phyloP scores from a whole-genome alignment of 805 yeast genomes.

The Candida piceae region DNA sequence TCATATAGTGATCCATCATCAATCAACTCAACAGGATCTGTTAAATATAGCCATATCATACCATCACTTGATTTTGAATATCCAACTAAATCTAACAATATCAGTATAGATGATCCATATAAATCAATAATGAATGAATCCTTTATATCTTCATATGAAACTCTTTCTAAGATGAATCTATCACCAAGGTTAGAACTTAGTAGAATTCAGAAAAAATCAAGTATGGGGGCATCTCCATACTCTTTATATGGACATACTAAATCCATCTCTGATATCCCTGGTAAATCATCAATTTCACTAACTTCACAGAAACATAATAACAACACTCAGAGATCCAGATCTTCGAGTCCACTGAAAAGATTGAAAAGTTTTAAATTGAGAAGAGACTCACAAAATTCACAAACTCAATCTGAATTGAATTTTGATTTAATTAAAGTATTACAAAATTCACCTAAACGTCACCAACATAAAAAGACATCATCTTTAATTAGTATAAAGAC shows the following conservation, averaged over 20 bases:
- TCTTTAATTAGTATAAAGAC: slow-evolving; percentile 16
- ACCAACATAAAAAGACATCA: slow-evolving; percentile 13
- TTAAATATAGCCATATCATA: not conserved
- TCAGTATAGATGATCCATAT: not conserved
- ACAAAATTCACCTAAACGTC: slow-evolving; percentile 24
- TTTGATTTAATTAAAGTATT: slow-evolving; percentile 23
- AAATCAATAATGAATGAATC: slow-evolving; percentile 10
- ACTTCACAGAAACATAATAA: slow-evolving; percentile 1
- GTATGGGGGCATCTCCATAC: not conserved
- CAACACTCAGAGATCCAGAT: slow-evolving; percentile 9
- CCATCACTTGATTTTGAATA: not conserved
- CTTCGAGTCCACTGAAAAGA: slow-evolving; percentile 26
- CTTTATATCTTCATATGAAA: slow-evolving; percentile 11
- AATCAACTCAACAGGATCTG: slow-evolving; percentile 2
- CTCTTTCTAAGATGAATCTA: slow-evolving; percentile 6
- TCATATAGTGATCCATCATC: slow-evolving; percentile 21
- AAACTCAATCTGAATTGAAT: slow-evolving; percentile 22
- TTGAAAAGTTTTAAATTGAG: slow-evolving; percentile 21
- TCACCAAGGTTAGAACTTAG: slow-evolving; percentile 5
- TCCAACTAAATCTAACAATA: not conserved
- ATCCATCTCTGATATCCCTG: slow-evolving; percentile 2
- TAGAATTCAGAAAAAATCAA: not conserved
- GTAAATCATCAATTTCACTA: not conserved
- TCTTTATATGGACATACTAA: slow-evolving; percentile 2
- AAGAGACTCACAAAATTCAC: slow-evolving; percentile 11